Evolutionary conservation across 148 eudicot genomes (phyloP), one percentile per base, ranked within the genome.

Genomic region (Silene latifolia): DNA sequence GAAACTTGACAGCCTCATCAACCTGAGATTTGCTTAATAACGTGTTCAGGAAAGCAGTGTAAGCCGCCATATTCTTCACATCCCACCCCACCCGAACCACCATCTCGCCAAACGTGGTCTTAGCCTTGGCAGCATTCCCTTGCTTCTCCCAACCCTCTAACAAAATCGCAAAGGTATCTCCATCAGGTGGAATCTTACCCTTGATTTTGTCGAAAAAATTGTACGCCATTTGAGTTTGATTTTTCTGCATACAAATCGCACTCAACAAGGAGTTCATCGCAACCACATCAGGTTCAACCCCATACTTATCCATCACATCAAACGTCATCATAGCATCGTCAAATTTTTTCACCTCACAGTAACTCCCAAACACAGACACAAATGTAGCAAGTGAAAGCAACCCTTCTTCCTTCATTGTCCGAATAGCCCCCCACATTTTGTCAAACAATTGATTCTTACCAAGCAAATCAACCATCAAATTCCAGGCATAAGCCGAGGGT

Each of bases 371-470:
- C 4, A 79, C 90, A 6, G 88, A 89, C 42, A 86, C 93, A 75
- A 93, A 93, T 0, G 98, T 86, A 0, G 86, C 74, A 64, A 80
- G 18, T 0, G 94, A 79, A 35, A 89, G 76, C 59, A 85, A 44
- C 56, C 83, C 85, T 72, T 87, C 93, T 19, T 84, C 77, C 89
- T 85, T 93, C 95, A 93, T 91, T 12, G 95, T 83, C 72, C 97
- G 76, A 63, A 93, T 84, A 0, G 95, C 98, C 27, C 89, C 97
- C 98, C 97, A 93, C 95, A 93, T 91, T 46, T 80, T 81, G 29
- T 91, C 98, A 80, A 89, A 91, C 82, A 89, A 69, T 66, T 80
- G 51, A 67, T 89, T 91, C 85, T 87, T 91, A 13, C 97, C 98
- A 21, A 93, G 80, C 82, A 93, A 81, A 87, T 93, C 98, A 25